Evolutionary conservation across 179 eudicot species (phyloP).

Genomic region (Silene coronaria): DNA sequence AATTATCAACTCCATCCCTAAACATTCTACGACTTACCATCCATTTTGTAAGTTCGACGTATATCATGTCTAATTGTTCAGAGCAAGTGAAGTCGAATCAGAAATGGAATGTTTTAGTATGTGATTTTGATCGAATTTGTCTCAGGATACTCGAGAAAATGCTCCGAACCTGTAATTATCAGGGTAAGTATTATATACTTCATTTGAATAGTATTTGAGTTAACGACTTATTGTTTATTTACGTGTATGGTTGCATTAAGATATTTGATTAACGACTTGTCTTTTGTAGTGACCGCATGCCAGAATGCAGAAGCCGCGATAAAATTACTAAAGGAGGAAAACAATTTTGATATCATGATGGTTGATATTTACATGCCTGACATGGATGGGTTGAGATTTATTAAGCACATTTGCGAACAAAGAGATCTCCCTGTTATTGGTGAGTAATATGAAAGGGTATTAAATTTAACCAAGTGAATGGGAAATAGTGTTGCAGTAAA

Average conservation of each 20-base stretch:
- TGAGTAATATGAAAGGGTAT: too few species aligned
- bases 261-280: too few species aligned
- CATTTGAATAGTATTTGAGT: too few species aligned
- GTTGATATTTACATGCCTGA: conserved; percentile 10
- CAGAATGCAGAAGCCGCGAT: conserved; percentile 13
- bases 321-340: conserved; percentile 3
- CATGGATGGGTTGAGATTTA: conserved; percentile 22
- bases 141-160: conserved; percentile 13
- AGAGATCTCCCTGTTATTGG: conserved; percentile 28
- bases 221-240: too few species aligned
- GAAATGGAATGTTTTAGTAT: conserved; percentile 18
- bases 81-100: conserved; percentile 3
- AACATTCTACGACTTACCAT: too few species aligned
- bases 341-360: conserved; percentile 18
- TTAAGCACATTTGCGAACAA: conserved; percentile 11
- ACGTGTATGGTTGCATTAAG: too few species aligned
- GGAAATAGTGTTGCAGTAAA: too few species aligned
- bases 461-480: too few species aligned
- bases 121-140: conserved; percentile 16
- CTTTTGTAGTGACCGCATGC: conserved; percentile 23
- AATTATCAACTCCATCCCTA: too few species aligned
- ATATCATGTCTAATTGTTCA: background rate
- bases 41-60: too few species aligned
- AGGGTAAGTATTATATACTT: conserved; percentile 9
- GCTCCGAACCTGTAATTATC: background rate